Base-by-base conservation (phyloP, 2,329 filamentous ascomycete genomes). In the Clarireedia monteithiana region DNA sequence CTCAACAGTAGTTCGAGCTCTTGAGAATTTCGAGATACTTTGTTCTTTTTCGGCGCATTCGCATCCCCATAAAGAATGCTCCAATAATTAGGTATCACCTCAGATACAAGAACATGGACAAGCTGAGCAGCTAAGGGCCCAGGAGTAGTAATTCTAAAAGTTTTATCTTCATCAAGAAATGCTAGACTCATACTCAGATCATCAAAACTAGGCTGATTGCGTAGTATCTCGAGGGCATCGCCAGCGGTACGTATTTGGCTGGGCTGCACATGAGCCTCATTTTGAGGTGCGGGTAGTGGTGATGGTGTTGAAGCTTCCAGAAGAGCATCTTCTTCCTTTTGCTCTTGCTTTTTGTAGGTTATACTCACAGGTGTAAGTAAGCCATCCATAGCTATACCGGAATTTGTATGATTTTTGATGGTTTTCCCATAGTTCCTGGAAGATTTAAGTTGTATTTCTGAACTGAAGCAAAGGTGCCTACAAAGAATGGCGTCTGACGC, bases 11-110 rank as follows among this genome's bases (percentile, higher is more conserved):
- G 69, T 42, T 72, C 69, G 1, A 75, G 63, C 40, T 79, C 77
- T 53, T 55, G 10, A 48, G 57, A 55, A 6, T 30, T 14, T 55
- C 30, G 38, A 34, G 38, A 64, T 62, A 69, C 63, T 50, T 57
- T 63, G 20, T 9, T 27, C 1, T 60, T 58, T 3, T 23, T 60
- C 38, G 2, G 63, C 58, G 27, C 68, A 30, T 2, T 67, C 68
- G 66, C 58, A n/a, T 72, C 73, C 56, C 80, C 77, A 39, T 75
- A 72, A 15, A 92, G 67, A 7, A 82, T 65, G 3, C 76, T 68
- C 92, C 94, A 97, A 71, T 92, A 95, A 67, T 91, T 88, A 1
- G 89, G 88, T 6, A 90, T 75, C 26, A 88, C 91, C 34, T 84
- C 81, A 15, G 80, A 84, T 57, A 95, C 83, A 38, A 99, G 73